Percentiles rank a stretch among this genome's conserved stretches.
Evolutionary conservation across 306 rosid genomes (phyloP).

Genomic region (Lagenaria siceraria): DNA sequence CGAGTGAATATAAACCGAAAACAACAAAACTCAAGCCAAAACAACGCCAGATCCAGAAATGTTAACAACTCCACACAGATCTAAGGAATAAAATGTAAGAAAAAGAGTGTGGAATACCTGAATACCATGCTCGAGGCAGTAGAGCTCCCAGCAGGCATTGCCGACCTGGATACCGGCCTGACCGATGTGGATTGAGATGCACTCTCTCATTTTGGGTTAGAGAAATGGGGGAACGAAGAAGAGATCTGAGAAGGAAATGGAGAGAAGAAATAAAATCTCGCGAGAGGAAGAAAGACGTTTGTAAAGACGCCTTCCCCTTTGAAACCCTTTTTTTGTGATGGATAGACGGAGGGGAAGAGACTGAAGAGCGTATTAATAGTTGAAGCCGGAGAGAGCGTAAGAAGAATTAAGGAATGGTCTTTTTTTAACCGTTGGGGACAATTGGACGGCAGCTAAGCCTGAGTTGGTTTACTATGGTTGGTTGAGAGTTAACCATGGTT

Average conservation of each 20-base stretch:
- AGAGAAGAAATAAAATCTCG: too few species aligned
- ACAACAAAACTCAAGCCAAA: not conserved
- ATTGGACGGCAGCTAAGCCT: slow-evolving; percentile 11
- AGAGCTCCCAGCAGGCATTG: slow-evolving; percentile 16
- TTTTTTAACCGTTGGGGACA: not conserved
- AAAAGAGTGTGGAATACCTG: not conserved
- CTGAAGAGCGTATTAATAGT: not conserved
- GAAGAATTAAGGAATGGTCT: not conserved
- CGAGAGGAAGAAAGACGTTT: slow-evolving; percentile 7
- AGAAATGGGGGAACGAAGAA: not conserved
- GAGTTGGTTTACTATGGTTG: slow-evolving; percentile 9
- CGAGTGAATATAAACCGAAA: not conserved
- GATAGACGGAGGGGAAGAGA: not conserved
- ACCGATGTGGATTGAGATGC: slow-evolving; percentile 17
- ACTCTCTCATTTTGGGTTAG: slow-evolving; percentile 15
- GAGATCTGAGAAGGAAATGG: not conserved
- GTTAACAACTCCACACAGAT: not conserved
- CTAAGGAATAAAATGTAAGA: not conserved
- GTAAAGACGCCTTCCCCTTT: slow-evolving; percentile 12
- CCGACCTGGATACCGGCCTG: slow-evolving; percentile 22
- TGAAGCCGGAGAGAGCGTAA: not conserved
- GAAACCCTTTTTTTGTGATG: not conserved
- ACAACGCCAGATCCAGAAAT: not conserved
- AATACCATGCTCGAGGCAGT: slow-evolving; percentile 19
- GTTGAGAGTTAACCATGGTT: slow-evolving; percentile 4